Evolutionary conservation across 2,329 filamentous ascomycete species (phyloP), one percentile per base, ranked within the genome.

Genomic region (Mollisiaceae sp.): DNA sequence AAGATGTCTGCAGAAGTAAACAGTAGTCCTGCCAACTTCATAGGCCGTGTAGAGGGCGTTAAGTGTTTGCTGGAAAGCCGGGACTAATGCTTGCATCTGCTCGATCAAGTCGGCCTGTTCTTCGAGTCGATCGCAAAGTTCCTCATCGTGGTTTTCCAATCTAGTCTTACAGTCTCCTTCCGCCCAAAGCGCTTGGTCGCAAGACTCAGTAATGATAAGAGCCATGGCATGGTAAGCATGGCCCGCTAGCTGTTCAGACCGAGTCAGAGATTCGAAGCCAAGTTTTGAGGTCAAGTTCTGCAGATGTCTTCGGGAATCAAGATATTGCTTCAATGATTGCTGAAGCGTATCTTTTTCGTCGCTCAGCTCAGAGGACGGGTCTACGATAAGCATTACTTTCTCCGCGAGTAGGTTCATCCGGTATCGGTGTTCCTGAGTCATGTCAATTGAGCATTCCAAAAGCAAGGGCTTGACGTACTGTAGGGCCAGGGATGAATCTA

Each of bases 31-130:
- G 2, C 70, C 70, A 38, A 73, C 59, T 35, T 76, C 73, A 64
- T 75, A 70, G 1, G 69, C 70, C 0, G 67, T 70, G 55, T 77
- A 77, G 2, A 77, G 61, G 8, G 67, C 65, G 67, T 77, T 71
- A 1, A 77, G 59, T 2, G 69, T 72, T 9, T 36, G 55, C n/a
- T 59, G 61, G 47, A 71, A 72, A 5, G 68, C 66, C 1, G 69
- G 71, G 1, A 68, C 63, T 14, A 67, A 15, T 27, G 56, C 59
- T 22, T 69, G 45, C 22, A 68, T 63, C 3, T 50, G 41, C 2
- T 64, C 59, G 12, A 73, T 22, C 3, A 62, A 35, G 18, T 32
- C 50, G 2, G 62, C 20, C 9, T 64, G 59, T 8, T 68, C 59
- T 22, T 71, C 66, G 4, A 75, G 43, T 43, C 36, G 58, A 4